phyloP scores from a whole-genome alignment of 768 basidiomycete species.

The Russula emetica region DNA sequence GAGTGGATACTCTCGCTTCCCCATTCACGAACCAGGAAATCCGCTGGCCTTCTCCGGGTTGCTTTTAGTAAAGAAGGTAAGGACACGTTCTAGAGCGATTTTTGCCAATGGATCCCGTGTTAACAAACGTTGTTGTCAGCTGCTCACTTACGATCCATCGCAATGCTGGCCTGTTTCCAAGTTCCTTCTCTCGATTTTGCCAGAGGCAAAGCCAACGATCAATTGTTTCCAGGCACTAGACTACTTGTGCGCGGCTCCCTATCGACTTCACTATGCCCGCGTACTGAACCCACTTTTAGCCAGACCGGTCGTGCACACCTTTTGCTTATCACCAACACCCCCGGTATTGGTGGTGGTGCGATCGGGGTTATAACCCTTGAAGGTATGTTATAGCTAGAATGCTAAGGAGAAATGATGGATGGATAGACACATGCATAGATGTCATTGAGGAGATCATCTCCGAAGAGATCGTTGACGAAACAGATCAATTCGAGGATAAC shows the following conservation, averaged over 20 bases:
- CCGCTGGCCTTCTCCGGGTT: slow-evolving; percentile 73
- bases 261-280: background rate
- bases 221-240: slow-evolving; percentile 94
- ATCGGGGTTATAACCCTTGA: slow-evolving; percentile 90
- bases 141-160: slow-evolving; percentile 87
- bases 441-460: slow-evolving; percentile 93
- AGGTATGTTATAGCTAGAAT: slow-evolving; percentile 39
- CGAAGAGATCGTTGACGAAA: slow-evolving; percentile 95
- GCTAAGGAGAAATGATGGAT: background rate
- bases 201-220: slow-evolving; percentile 83
- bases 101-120: background rate
- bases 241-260: slow-evolving; percentile 61
- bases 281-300: slow-evolving; percentile 36
- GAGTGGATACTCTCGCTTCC: slow-evolving; percentile 92
- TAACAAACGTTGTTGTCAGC: slow-evolving; percentile 39
- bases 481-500: slow-evolving; percentile 86
- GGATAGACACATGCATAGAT: slow-evolving; percentile 40
- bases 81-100: background rate
- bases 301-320: slow-evolving; percentile 95
- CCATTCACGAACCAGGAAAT: slow-evolving; percentile 71
- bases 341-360: slow-evolving; percentile 77
- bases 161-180: slow-evolving; percentile 65
- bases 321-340: slow-evolving; percentile 76
- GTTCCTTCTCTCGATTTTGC: slow-evolving; percentile 77
- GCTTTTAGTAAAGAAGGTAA: slow-evolving; percentile 78